Conservation (phyloP, 306 rosid genomes). For the Trifolium subterraneum region DNA sequence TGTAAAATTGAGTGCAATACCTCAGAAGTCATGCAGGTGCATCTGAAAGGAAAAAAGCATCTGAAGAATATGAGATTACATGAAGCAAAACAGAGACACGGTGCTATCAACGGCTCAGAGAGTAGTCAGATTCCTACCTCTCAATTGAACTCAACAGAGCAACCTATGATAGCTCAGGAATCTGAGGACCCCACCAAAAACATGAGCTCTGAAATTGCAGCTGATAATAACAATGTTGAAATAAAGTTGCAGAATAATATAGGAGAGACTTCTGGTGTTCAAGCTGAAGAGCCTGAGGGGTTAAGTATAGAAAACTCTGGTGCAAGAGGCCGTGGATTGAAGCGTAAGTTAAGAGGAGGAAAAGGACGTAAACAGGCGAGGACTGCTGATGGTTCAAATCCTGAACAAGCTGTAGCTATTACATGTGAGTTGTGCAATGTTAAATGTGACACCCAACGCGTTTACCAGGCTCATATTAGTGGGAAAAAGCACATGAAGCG, state of each 20-base stretch:
- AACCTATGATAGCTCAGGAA: constrained; percentile 55
- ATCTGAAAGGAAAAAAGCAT: constrained; percentile 82
- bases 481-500: constrained; percentile 75
- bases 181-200: constrained; percentile 44
- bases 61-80: constrained; percentile 64
- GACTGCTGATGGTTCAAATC: constrained; percentile 59
- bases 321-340: constrained; percentile 59
- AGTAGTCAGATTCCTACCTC: constrained; percentile 55
- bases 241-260: constrained; percentile 50
- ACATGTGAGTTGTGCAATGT: constrained; percentile 80
- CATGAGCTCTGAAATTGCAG: constrained; percentile 46
- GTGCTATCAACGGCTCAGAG: constrained; percentile 55
- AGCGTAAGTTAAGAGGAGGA: constrained; percentile 72
- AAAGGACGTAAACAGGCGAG: constrained; percentile 58
- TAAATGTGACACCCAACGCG: constrained; percentile 76
- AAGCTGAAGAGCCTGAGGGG: constrained; percentile 49
- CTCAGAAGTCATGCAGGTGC: constrained; percentile 77
- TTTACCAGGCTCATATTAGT: constrained; percentile 69
- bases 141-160: constrained; percentile 55
- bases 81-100: constrained; percentile 71
- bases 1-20: constrained; percentile 88
- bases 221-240: constrained; percentile 51
- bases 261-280: constrained; percentile 52
- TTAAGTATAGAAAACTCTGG: constrained; percentile 48
- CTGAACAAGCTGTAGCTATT: constrained; percentile 52